Base-by-base conservation (phyloP, 75 land plant genomes). In the Adiantum capillusveneris region DNA sequence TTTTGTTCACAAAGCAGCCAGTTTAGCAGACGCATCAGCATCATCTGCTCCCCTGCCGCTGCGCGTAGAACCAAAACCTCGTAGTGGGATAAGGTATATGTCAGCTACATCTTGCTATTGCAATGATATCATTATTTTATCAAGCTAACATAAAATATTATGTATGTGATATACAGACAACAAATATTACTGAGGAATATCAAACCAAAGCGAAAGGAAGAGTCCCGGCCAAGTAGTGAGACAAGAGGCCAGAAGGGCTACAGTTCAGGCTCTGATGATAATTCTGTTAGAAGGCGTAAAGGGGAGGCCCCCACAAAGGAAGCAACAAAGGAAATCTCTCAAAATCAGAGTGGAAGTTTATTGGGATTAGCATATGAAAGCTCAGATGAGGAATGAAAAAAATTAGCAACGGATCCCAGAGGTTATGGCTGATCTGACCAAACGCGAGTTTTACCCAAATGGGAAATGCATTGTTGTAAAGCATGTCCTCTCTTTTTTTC, bases 21-120 rank as follows among this genome's bases (percentile, higher is more conserved):
- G 71, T 65, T 59, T 89, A 51, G 98, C 80, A 16, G 98, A 93
- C 75, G 76, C 98, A 31, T 59, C 98, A 27, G 80, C 84, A 59
- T 64, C 84, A 26, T n/a, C 84, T 28, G 53, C 76, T 56, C 84
- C 91, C 25, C 70, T 84, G 48, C 66, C 95, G 0, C 79, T 88
- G 43, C 84, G 98, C 41, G 96, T 93, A 62, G 98, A 93, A 63
- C 98, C 90, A 34, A 93, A 85, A 72, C 87, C 90, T 50, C 84
- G 87, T 60, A 93, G 98, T 77, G 90, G 96, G 11, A 93, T 93
- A 18, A 80, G 96, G 98, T 89, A 59, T 17, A n/a, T 59, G 22
- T n/a, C n/a, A n/a, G n/a, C n/a, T n/a, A n/a, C n/a, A n/a, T n/a
- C n/a, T n/a, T n/a, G n/a, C n/a, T n/a, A n/a, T n/a, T n/a, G n/a